Evolutionary conservation across 1,284 basidiomycete species (phyloP).

Genomic region (Ceratobasidium sp.): DNA sequence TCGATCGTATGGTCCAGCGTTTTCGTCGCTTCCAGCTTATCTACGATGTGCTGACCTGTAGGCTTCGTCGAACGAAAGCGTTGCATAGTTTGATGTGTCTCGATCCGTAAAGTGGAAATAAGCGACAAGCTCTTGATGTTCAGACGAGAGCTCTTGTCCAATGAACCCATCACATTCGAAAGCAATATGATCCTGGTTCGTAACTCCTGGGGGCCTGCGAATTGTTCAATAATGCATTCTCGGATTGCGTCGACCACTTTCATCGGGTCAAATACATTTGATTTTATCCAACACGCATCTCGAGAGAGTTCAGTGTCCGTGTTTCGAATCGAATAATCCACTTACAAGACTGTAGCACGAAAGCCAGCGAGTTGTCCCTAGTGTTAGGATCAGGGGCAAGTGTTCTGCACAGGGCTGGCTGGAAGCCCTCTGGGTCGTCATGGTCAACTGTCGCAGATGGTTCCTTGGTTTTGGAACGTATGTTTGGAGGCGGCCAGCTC

Average conservation of each 20-base stretch:
- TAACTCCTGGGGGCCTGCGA: background rate
- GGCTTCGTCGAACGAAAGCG: background rate
- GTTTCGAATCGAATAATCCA: background rate
- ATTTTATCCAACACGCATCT: background rate
- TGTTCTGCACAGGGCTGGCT: background rate
- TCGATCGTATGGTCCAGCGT: background rate
- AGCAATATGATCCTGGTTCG: background rate
- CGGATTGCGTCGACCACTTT: background rate
- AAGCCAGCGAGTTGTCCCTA: background rate
- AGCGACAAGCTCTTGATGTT: background rate
- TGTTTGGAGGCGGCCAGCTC: background rate
- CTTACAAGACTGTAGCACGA: background rate
- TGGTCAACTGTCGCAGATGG: background rate
- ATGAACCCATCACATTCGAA: background rate
- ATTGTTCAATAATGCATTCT: background rate
- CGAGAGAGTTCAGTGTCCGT: background rate
- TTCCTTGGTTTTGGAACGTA: background rate
- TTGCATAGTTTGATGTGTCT: background rate
- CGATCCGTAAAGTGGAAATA: background rate
- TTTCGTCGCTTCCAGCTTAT: background rate
- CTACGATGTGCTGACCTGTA: background rate
- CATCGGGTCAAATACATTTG: background rate
- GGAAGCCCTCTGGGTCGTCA: background rate
- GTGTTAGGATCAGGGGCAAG: background rate
- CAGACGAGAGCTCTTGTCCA: background rate